Evolutionary conservation across 2,329 filamentous ascomycete genomes (phyloP), one percentile per base, ranked within the genome.

Genomic region (Aspergillus glaucus): DNA sequence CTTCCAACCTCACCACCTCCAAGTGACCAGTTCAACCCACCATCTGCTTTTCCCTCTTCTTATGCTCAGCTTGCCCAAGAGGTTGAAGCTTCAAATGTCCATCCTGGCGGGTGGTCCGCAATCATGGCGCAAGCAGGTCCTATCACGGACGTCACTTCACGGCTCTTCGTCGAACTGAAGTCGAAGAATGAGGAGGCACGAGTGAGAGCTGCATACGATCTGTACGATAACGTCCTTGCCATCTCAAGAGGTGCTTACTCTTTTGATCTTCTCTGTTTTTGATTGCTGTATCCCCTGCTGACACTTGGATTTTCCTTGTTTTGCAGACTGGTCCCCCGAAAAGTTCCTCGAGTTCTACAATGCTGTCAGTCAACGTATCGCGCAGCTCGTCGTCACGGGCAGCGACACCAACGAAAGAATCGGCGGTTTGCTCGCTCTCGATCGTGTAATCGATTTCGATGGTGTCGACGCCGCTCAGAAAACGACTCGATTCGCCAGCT

Each of bases 381-480:
- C 81, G 48, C 75, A 79, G 55, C 78, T 97, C 56, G 89, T 95
- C 53, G 84, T 89, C 44, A 88, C 92, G 67, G 88, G 90, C 55
- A 86, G 81, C 72, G 91, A 95, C 67, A 86, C 88, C 4, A 84
- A 85, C 59, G 93, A 98, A 66, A 86, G 90, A 50, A 83, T 96
- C 49, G 93, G 91, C 53, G 94, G 93, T 46, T 86, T 98, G 53
- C 86, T 93, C 60, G 92, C 92, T 51, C 81, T 98, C 52, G 92
- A 95, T 68, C 86, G 87, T 49, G 82, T 98, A 47, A 92, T 97
- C 69, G 91, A 96, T 67, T 96, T 97, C 66, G 91, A 95, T 61
- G 92, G 91, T 50, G 88, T 96, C 59, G 94, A 98, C 72, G 83
- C 88, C 22, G 89, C 88, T 30, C 84, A 89, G 62, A 97, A 97